These are phyloP conservation scores for Nigrospora oryzae DNA, from an alignment of 2,329 filamentous ascomycete species.

Conservation along the genomic window DNA sequence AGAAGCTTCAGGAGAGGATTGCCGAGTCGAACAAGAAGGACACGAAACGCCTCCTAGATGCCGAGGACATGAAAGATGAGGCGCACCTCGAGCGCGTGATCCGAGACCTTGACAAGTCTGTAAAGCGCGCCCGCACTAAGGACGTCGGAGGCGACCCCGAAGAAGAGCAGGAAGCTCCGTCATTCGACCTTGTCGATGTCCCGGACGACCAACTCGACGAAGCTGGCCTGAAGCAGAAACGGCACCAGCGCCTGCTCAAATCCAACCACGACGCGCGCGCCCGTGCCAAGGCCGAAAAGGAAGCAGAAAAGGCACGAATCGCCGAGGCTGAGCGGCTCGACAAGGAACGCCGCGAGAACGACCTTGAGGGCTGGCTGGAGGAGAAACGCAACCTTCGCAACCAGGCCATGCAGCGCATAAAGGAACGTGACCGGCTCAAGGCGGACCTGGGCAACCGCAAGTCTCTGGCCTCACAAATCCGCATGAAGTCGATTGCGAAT, in stretches of 20 bases:
- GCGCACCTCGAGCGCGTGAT: slow-evolving; percentile 74
- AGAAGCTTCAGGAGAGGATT: slow-evolving; percentile 67
- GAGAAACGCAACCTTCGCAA: slow-evolving; percentile 69
- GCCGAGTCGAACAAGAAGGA: slow-evolving; percentile 84
- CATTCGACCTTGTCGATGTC: slow-evolving; percentile 81
- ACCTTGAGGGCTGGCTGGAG: slow-evolving; percentile 80
- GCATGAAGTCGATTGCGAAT: slow-evolving; percentile 97
- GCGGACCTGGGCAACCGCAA: slow-evolving; percentile 94
- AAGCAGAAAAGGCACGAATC: slow-evolving; percentile 76
- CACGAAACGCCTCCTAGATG: slow-evolving; percentile 73
- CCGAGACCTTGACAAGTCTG: slow-evolving; percentile 81
- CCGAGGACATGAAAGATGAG: slow-evolving; percentile 89
- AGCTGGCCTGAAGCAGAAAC: slow-evolving; percentile 82
- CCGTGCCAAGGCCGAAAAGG: slow-evolving; percentile 93
- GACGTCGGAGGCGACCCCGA: slow-evolving; percentile 79
- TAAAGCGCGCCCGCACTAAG: slow-evolving; percentile 85
- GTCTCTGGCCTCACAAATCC: slow-evolving; percentile 88
- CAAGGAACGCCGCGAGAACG: slow-evolving; percentile 71
- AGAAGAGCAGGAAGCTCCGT: slow-evolving; percentile 72
- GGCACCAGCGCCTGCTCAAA: slow-evolving; percentile 86
- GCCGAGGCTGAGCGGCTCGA: slow-evolving; percentile 81
- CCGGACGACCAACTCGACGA: slow-evolving; percentile 93
- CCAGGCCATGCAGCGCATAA: slow-evolving; percentile 72
- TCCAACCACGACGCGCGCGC: slow-evolving; percentile 89
- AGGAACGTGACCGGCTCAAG: slow-evolving; percentile 87